phyloP scores from a whole-genome alignment of 805 yeast species.

The Jamesozyma piceae region DNA sequence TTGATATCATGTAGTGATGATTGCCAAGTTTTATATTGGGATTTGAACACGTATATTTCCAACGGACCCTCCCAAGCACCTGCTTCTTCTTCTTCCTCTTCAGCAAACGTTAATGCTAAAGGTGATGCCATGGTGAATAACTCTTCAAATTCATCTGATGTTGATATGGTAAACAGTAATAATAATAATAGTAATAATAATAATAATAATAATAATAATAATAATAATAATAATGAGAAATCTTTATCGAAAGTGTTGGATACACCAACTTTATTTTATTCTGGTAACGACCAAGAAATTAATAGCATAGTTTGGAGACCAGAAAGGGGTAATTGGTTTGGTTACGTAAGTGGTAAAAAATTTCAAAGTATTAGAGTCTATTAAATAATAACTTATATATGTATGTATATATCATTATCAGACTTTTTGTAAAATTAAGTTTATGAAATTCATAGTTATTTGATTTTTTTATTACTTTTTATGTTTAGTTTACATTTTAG shows the following conservation, averaged over 20 bases:
- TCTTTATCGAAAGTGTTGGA: slow-evolving; percentile 5
- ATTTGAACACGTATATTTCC: slow-evolving; percentile 34
- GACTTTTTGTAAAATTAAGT: no score
- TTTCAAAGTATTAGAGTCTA: slow-evolving; percentile 29
- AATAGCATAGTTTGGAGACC: slow-evolving; percentile 70
- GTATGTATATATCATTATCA: no score
- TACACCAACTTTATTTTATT: slow-evolving; percentile 39
- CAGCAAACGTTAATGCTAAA: background rate
- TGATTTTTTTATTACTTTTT: no score
- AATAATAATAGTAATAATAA: no score
- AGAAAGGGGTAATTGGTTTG: slow-evolving; percentile 65
- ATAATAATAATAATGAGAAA: background rate
- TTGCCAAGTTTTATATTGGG: slow-evolving; percentile 67
- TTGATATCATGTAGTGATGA: slow-evolving; percentile 61
- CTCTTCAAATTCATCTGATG: background rate
- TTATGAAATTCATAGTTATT: no score
- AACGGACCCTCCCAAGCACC: background rate
- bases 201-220: background rate
- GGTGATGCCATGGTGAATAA: background rate
- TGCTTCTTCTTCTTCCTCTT: background rate
- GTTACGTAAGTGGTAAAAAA: slow-evolving; percentile 36
- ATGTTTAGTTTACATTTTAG: no score
- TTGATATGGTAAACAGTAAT: background rate
- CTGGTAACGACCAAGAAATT: slow-evolving; percentile 56
- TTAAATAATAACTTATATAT: no score